These are phyloP conservation scores for Xanthoconium separans DNA, from an alignment of 1,284 basidiomycete species.

Conservation along the genomic window DNA sequence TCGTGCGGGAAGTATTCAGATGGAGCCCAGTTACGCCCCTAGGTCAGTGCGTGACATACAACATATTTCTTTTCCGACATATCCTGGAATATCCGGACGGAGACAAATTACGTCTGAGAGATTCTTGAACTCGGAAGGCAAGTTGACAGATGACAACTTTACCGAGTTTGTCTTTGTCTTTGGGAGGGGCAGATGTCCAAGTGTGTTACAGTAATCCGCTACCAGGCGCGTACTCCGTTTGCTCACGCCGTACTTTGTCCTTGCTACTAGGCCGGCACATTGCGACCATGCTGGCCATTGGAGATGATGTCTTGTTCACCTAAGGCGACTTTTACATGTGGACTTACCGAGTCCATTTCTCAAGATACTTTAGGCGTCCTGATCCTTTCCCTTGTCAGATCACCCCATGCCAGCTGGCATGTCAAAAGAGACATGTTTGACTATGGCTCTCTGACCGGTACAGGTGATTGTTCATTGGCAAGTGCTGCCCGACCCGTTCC, in stretches of 20 bases:
- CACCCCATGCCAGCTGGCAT: not conserved
- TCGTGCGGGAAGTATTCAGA: too few relatives aligned
- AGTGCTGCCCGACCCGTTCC: too few relatives aligned
- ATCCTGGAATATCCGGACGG: slow-evolving; percentile 7
- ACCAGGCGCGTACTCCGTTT: too few relatives aligned
- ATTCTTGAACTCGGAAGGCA: slow-evolving; percentile 15
- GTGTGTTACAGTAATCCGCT: not conserved
- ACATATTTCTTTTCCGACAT: too few relatives aligned
- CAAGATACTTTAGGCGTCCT: not conserved
- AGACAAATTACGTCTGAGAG: slow-evolving; percentile 20
- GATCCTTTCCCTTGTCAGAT: not conserved
- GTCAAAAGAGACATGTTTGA: not conserved
- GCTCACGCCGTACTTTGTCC: too few relatives aligned
- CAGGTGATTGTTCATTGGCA: not conserved
- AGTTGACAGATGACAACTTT: slow-evolving; percentile 4
- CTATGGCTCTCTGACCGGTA: not conserved
- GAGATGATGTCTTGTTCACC: slow-evolving; percentile 11
- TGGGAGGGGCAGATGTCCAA: slow-evolving; percentile 19
- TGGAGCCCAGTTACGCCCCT: too few relatives aligned
- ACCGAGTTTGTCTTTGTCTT: slow-evolving; percentile 18
- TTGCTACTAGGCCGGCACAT: slow-evolving; percentile 17
- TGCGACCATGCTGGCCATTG: slow-evolving; percentile 18
- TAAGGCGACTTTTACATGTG: slow-evolving; percentile 5
- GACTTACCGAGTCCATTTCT: slow-evolving; percentile 3
- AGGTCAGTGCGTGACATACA: too few relatives aligned